A percentile compares a stretch with the other conserved stretches of the same genome.
These are phyloP conservation scores for Kappamyces sp. DNA, from an alignment of 192 early-diverging fungal species.

Conservation along the genomic window DNA sequence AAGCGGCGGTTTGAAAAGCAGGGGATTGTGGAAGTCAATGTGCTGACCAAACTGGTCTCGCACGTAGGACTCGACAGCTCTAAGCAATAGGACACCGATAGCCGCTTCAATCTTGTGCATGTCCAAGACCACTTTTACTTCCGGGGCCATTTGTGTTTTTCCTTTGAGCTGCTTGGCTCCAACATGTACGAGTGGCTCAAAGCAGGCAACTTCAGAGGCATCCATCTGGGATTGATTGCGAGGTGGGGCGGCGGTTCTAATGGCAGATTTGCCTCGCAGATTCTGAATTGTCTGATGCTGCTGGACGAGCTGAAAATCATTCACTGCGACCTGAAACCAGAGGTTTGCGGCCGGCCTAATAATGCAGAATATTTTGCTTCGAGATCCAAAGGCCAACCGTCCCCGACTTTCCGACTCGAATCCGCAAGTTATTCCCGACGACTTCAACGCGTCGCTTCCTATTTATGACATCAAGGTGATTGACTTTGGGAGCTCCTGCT, in stretches of 20 bases:
- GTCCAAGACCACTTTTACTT: conserved; percentile 92
- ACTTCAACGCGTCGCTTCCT: conserved; percentile 29
- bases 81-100: conserved; percentile 64
- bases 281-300: conserved; percentile 74
- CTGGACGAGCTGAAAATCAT: conserved; percentile 72
- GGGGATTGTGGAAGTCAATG: conserved; percentile 89
- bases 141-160: conserved; percentile 92
- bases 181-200: conserved; percentile 98
- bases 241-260: conserved; percentile 37
- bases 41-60: conserved; percentile 73
- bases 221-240: conserved; percentile 66
- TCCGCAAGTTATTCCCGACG: conserved; percentile 25
- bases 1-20: conserved; percentile 95
- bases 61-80: conserved; percentile 47
- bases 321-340: conserved; percentile 96
- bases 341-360: conserved; percentile 39
- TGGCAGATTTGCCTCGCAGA: conserved; percentile 68
- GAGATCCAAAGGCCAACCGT: conserved; percentile 46
- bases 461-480: conserved; percentile 86
- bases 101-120: conserved; percentile 73
- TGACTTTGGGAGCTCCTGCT: conserved; percentile 95
- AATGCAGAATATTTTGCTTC: conserved; percentile 71
- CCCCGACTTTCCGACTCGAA: conserved; percentile 28
- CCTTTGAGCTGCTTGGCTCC: conserved; percentile 85
- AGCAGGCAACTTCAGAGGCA: conserved; percentile 84